phyloP scores from a whole-genome alignment of 768 basidiomycete species.

The Guyanaporus albipodus region DNA sequence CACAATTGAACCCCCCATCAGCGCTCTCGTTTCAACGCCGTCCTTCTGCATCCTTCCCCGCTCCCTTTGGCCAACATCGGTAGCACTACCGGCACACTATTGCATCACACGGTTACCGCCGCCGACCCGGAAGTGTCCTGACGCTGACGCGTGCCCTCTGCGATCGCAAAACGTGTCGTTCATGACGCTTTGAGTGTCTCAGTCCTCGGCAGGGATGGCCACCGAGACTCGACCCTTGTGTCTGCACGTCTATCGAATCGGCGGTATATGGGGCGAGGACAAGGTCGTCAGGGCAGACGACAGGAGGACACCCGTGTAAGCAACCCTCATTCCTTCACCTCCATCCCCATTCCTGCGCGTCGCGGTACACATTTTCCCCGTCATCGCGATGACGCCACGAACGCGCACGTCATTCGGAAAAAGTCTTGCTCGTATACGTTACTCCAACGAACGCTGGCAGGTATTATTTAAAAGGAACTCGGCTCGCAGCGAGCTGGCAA shows the following conservation, averaged over 20 bases:
- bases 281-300: slow-evolving; percentile 29
- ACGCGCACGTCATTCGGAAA: too few species aligned
- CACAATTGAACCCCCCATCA: too few species aligned
- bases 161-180: too few species aligned
- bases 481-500: slow-evolving; percentile 18
- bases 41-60: too few species aligned
- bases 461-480: slow-evolving; percentile 23
- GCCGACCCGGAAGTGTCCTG: background rate
- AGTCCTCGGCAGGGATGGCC: background rate
- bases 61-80: too few species aligned
- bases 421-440: too few species aligned
- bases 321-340: background rate
- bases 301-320: slow-evolving; percentile 22
- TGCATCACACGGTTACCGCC: background rate
- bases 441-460: too few species aligned
- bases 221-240: slow-evolving; percentile 8
- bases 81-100: too few species aligned
- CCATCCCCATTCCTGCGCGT: too few species aligned
- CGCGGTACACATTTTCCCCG: too few species aligned
- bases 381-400: background rate
- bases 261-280: slow-evolving; percentile 28
- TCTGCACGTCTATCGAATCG: slow-evolving; percentile 28
- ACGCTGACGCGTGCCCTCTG: background rate
- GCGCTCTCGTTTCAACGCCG: too few species aligned
- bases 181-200: slow-evolving; percentile 4